phyloP scores from a whole-genome alignment of 2,329 filamentous ascomycete genomes.

The Neopestalotiopsis clavispora region DNA sequence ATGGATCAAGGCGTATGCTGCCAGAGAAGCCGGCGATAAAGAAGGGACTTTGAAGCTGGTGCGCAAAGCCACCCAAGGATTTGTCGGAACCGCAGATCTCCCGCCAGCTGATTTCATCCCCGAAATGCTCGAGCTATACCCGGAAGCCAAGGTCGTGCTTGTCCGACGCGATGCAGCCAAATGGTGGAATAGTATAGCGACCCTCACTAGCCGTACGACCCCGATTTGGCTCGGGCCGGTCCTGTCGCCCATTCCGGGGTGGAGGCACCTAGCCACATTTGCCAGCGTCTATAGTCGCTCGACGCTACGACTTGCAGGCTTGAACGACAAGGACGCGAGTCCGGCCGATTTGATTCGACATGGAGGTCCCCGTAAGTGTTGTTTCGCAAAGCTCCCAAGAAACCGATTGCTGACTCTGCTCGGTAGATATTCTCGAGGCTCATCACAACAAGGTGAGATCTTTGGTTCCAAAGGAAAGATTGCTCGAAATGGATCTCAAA shows the following conservation, averaged over 20 bases:
- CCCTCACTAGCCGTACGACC: constrained; percentile 4
- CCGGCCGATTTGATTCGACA: constrained; percentile 22
- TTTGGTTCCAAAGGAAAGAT: constrained; percentile 23
- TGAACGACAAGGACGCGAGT: constrained; percentile 20
- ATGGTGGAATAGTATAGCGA: constrained; percentile 30
- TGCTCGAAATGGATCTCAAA: constrained; percentile 31
- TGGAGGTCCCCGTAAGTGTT: constrained; percentile 22
- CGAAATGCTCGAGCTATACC: constrained; percentile 36
- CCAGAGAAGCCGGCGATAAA: constrained; percentile 4
- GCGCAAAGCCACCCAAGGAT: constrained; percentile 37
- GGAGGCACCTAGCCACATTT: neutral
- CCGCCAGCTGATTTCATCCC: constrained; percentile 41
- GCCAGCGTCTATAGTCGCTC: neutral
- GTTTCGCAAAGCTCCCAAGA: no score
- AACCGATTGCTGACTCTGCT: neutral
- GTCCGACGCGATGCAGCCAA: constrained; percentile 32
- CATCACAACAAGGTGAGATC: constrained; percentile 22
- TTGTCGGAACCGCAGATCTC: constrained; percentile 43
- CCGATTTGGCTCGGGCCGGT: constrained; percentile 4
- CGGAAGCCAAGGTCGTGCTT: constrained; percentile 46
- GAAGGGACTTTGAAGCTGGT: constrained; percentile 21
- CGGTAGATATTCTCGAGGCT: neutral
- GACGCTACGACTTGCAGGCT: constrained; percentile 22
- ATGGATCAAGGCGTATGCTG: constrained; percentile 12
- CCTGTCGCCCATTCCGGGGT: constrained; percentile 7